These are phyloP conservation scores for Mycena citricolor DNA, from an alignment of 1,284 basidiomycete genomes.

Conservation along the genomic window DNA sequence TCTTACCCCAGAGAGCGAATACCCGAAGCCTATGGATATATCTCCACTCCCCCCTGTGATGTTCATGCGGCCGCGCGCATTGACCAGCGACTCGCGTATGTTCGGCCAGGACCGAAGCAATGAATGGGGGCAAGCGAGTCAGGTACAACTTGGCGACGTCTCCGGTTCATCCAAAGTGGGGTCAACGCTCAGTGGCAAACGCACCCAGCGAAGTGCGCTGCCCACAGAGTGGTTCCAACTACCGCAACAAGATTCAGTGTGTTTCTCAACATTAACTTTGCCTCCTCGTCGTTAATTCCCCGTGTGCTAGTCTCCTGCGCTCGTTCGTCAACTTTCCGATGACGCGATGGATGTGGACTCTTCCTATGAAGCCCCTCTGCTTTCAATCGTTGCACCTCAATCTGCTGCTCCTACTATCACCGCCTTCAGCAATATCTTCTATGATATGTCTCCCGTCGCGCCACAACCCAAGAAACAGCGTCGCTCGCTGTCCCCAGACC, in stretches of 20 bases:
- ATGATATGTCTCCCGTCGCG: conserved; percentile 49
- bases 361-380: conserved; percentile 38
- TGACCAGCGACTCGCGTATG: conserved; percentile 58
- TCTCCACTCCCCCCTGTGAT: conserved; percentile 57
- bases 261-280: conserved; percentile 10
- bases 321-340: conserved; percentile 45
- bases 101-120: conserved; percentile 76
- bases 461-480: conserved; percentile 57
- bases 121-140: conserved; percentile 31
- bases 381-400: conserved; percentile 34
- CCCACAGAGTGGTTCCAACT: conserved; percentile 60
- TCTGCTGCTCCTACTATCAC: conserved; percentile 55
- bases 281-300: conserved; percentile 13
- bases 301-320: conserved; percentile 33
- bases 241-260: conserved; percentile 8
- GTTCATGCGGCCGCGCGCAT: conserved; percentile 52
- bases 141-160: conserved; percentile 35
- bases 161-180: conserved; percentile 32
- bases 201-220: conserved; percentile 56
- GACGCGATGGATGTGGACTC: conserved; percentile 80
- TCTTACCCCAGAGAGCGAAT: conserved; percentile 46
- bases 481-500: conserved; percentile 67
- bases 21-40: conserved; percentile 72
- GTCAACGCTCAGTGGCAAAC: conserved; percentile 47
- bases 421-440: conserved; percentile 61